A percentile compares a stretch with the other conserved stretches of the same genome.
These are phyloP conservation scores for Halophytophthora batemanensis DNA, from an alignment of 352 stramenopile genomes.

Conservation along the genomic window DNA sequence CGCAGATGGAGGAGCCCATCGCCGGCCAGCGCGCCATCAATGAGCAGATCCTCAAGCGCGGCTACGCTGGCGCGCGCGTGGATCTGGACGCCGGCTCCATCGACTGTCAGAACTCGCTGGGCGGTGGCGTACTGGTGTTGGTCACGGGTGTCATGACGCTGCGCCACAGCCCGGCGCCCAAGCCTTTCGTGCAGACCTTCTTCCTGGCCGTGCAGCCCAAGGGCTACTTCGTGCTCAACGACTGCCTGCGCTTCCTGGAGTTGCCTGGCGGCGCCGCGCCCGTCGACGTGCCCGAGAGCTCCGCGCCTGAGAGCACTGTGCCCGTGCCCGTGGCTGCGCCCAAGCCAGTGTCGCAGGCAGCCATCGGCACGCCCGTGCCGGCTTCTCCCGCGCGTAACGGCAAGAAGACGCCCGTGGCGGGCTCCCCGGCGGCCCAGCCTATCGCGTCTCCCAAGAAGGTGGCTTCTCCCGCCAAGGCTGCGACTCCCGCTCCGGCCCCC, in stretches of 20 bases:
- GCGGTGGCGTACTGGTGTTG: conserved; percentile 76
- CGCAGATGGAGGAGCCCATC: conserved; percentile 79
- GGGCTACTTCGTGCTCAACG: conserved; percentile 87
- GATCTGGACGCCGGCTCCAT: conserved; percentile 83
- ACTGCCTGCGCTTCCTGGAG: conserved; percentile 84
- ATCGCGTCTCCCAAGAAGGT: conserved; percentile 36
- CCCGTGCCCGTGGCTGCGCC: conserved; percentile 5
- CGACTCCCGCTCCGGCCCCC: conserved; percentile 12
- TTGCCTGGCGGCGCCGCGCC: conserved; percentile 27
- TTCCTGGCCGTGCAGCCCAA: conserved; percentile 86
- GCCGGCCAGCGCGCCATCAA: conserved; percentile 78
- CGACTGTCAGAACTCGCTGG: conserved; percentile 76
- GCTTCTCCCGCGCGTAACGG: conserved; percentile 2
- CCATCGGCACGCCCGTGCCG: background rate
- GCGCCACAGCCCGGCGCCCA: conserved; percentile 35
- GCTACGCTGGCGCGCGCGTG: conserved; percentile 73
- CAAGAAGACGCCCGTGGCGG: conserved; percentile 13
- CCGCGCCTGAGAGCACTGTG: conserved; percentile 19
- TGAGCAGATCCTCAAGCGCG: conserved; percentile 76
- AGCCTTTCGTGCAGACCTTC: conserved; percentile 87
- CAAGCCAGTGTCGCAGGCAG: conserved; percentile 32
- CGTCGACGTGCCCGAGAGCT: conserved; percentile 13
- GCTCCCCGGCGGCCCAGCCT: conserved; percentile 26
- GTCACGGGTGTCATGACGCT: conserved; percentile 88
- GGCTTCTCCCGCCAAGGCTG: conserved; percentile 17